These are phyloP conservation scores for Lachancea mirantina DNA, from an alignment of 805 yeast genomes.

Conservation along the genomic window DNA sequence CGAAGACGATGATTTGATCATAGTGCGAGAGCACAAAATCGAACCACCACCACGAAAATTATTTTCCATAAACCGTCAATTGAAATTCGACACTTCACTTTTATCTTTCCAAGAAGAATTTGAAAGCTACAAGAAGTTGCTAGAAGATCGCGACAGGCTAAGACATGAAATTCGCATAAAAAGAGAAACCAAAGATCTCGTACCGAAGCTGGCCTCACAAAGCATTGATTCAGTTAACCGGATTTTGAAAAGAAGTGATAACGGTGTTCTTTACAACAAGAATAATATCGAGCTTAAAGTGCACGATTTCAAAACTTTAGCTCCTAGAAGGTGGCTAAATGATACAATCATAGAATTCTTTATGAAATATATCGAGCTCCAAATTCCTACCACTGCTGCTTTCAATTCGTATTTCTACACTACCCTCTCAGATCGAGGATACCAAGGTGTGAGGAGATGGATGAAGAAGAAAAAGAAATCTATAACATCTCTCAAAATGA, in stretches of 20 bases:
- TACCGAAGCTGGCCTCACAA: conserved; percentile 21
- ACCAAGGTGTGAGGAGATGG: conserved; percentile 77
- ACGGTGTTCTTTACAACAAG: conserved; percentile 24
- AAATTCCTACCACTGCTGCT: conserved; percentile 43
- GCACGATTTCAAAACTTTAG: conserved; percentile 64
- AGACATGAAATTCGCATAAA: conserved; percentile 28
- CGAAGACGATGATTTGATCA: conserved; percentile 18
- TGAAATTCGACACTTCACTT: conserved; percentile 25
- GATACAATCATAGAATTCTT: conserved; percentile 86
- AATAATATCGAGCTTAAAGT: conserved; percentile 52
- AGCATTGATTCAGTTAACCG: conserved; percentile 22
- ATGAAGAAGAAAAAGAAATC: conserved; percentile 66
- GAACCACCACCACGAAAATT: conserved; percentile 18
- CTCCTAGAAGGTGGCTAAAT: conserved; percentile 75
- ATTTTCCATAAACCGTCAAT: conserved; percentile 7
- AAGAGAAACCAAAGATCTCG: conserved; percentile 17
- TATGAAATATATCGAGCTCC: conserved; percentile 35
- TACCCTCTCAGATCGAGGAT: conserved; percentile 63
- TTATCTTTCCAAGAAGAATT: conserved; percentile 32
- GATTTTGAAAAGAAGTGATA: conserved; percentile 25
- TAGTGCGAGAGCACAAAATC: conserved; percentile 24
- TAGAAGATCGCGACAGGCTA: conserved; percentile 37
- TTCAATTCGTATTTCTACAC: conserved; percentile 89
- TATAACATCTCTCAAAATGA: conserved; percentile 53
- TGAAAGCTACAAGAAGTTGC: conserved; percentile 38